phyloP scores from a whole-genome alignment of 2,329 filamentous ascomycete species.

The Aureobasidium vineae region DNA sequence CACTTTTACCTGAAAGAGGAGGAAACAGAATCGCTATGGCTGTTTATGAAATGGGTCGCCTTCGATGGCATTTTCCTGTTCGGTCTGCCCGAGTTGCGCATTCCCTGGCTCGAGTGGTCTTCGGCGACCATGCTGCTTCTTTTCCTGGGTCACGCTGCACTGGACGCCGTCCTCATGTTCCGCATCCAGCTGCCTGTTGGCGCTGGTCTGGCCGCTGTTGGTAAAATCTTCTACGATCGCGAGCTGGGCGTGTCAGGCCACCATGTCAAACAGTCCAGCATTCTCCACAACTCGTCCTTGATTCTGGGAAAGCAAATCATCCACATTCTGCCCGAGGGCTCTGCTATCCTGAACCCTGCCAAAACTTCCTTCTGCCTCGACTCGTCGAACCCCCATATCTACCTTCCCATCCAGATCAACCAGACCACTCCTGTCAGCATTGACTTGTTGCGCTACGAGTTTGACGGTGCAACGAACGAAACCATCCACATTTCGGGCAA shows the following conservation, averaged over 20 bases:
- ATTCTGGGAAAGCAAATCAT: constrained; percentile 97
- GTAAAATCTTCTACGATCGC: constrained; percentile 84
- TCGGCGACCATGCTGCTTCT: constrained; percentile 68
- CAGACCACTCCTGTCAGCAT: constrained; percentile 86
- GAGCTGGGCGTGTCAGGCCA: constrained; percentile 93
- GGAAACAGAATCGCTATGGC: constrained; percentile 80
- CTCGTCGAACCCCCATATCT: constrained; percentile 57
- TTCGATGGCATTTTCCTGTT: constrained; percentile 87
- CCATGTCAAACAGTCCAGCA: constrained; percentile 80
- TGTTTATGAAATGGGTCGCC: constrained; percentile 90
- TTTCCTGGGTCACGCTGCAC: constrained; percentile 67
- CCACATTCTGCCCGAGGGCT: constrained; percentile 91
- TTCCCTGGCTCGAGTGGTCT: constrained; percentile 95
- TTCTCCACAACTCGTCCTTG: constrained; percentile 87
- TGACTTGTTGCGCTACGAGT: constrained; percentile 81
- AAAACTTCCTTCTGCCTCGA: constrained; percentile 78
- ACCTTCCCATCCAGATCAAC: constrained; percentile 87
- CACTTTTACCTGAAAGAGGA: constrained; percentile 75
- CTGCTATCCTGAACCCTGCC: constrained; percentile 82
- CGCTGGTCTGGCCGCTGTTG: constrained; percentile 67
- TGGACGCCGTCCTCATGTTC: constrained; percentile 91
- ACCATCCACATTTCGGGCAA: constrained; percentile 70
- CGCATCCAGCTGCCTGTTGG: constrained; percentile 76
- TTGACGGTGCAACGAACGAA: constrained; percentile 77
- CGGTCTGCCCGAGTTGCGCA: constrained; percentile 78